These are phyloP conservation scores for Metschnikowia lunata DNA, from an alignment of 805 yeast genomes.

Conservation along the genomic window DNA sequence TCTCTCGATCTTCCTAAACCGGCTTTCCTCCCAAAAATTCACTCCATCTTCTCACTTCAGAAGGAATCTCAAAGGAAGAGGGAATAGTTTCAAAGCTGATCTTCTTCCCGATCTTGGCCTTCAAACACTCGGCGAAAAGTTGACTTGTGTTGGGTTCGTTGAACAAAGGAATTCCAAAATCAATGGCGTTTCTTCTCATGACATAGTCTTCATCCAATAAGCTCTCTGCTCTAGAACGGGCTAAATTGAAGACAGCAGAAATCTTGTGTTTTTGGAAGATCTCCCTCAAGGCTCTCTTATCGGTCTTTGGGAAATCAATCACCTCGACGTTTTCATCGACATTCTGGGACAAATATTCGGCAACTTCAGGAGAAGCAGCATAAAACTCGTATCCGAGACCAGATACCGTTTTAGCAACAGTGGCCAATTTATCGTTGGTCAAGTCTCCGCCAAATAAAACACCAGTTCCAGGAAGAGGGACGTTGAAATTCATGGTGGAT, in stretches of 20 bases:
- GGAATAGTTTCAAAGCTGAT: conserved; percentile 41
- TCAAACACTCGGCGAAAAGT: conserved; percentile 80
- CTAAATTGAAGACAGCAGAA: conserved; percentile 86
- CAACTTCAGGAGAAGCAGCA: conserved; percentile 70
- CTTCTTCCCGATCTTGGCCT: conserved; percentile 57
- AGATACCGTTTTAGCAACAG: conserved; percentile 65
- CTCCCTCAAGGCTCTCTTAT: conserved; percentile 89
- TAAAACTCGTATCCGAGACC: conserved; percentile 78
- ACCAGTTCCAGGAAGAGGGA: conserved; percentile 89
- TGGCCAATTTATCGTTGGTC: conserved; percentile 61
- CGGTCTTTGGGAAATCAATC: conserved; percentile 88
- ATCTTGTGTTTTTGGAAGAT: conserved; percentile 84
- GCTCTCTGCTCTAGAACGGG: conserved; percentile 81
- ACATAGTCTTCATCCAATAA: conserved; percentile 86
- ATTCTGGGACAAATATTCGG: conserved; percentile 56
- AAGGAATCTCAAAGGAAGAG: conserved; percentile 58
- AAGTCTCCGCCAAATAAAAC: conserved; percentile 93
- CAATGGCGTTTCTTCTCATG: conserved; percentile 99
- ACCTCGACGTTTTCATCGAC: conserved; percentile 50
- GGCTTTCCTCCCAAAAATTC: conserved; percentile 95
- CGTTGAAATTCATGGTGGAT: conserved; percentile 93
- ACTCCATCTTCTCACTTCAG: conserved; percentile 93
- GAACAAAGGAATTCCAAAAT: conserved; percentile 92
- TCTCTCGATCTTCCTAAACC: conserved; percentile 30
- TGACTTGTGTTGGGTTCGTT: conserved; percentile 93